A percentile compares a stretch with the other conserved stretches of the same genome.
Conservation (phyloP, 1,284 basidiomycete species). For the Pascua guehoae region DNA sequence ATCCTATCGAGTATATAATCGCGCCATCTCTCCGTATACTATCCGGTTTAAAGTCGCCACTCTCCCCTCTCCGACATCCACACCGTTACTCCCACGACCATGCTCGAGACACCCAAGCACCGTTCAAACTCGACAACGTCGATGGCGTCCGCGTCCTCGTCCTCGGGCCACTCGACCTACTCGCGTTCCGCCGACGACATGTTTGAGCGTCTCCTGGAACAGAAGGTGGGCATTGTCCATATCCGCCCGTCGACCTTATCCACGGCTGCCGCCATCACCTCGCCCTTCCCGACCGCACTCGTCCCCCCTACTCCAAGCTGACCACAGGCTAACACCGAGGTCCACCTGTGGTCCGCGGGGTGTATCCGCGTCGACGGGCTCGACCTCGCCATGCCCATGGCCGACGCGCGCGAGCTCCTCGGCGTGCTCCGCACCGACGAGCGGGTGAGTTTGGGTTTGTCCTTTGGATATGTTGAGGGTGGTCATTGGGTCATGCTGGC, state of each 20-base stretch:
- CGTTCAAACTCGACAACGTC: conserved; percentile 19
- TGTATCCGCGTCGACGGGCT: conserved; percentile 34
- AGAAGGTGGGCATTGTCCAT: conserved; percentile 30
- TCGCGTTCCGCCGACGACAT: conserved; percentile 33
- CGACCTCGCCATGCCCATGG: conserved; percentile 31
- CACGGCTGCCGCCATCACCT: too few relatives aligned
- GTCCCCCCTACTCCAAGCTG: background rate
- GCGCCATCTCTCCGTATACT: too few relatives aligned
- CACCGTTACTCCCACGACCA: background rate
- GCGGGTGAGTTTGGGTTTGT: conserved; percentile 25
- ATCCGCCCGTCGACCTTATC: too few relatives aligned
- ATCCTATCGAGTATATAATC: too few relatives aligned
- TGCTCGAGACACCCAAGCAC: background rate
- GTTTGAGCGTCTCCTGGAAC: conserved; percentile 29
- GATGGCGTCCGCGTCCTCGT: conserved; percentile 12
- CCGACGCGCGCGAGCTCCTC: conserved; percentile 31
- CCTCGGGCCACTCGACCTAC: conserved; percentile 19
- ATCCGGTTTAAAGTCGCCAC: too few relatives aligned
- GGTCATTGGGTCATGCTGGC: too few relatives aligned
- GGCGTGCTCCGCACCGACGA: conserved; percentile 26
- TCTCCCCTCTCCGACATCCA: too few relatives aligned
- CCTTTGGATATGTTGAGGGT: too few relatives aligned
- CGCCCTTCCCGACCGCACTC: background rate
- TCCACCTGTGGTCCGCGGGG: conserved; percentile 43
- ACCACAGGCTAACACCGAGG: conserved; percentile 24